Percentiles rank a stretch among this genome's conserved stretches.
Conservation (phyloP, 345 rosid species). For the Sonneratia alba region DNA sequence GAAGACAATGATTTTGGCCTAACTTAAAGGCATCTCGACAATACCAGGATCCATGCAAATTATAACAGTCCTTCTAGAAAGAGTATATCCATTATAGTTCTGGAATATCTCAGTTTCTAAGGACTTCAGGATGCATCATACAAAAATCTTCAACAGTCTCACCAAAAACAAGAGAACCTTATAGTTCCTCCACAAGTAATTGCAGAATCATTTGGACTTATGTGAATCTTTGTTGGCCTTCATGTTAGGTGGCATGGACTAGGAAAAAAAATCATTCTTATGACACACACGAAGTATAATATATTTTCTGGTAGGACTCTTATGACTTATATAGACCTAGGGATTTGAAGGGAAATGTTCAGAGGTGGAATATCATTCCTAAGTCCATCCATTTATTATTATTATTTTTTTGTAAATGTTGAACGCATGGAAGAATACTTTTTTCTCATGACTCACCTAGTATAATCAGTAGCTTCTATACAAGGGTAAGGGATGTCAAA, state of each 20-base stretch:
- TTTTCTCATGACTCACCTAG: no score
- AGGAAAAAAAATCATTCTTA: not conserved
- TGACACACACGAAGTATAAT: no score
- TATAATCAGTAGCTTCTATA: no score
- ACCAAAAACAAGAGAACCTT: not conserved
- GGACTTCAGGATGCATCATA: not conserved
- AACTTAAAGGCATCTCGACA: constrained; percentile 25
- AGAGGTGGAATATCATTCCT: not conserved
- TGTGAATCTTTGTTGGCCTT: not conserved
- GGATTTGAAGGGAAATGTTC: not conserved
- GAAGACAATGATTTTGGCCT: constrained; percentile 33
- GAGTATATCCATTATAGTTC: not conserved
- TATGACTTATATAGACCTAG: not conserved
- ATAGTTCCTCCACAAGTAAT: not conserved
- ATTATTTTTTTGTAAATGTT: no score
- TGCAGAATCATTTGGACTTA: not conserved
- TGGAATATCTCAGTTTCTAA: not conserved
- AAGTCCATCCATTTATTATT: not conserved
- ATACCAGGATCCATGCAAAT: not conserved
- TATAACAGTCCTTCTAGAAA: no score
- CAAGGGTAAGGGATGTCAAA: no score
- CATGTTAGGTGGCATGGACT: not conserved
- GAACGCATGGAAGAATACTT: no score
- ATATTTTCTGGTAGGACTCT: not conserved
- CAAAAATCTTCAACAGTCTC: not conserved